Base-by-base conservation (phyloP, 495 filamentous ascomycete genomes). In the Baudoinia panamericana region DNA sequence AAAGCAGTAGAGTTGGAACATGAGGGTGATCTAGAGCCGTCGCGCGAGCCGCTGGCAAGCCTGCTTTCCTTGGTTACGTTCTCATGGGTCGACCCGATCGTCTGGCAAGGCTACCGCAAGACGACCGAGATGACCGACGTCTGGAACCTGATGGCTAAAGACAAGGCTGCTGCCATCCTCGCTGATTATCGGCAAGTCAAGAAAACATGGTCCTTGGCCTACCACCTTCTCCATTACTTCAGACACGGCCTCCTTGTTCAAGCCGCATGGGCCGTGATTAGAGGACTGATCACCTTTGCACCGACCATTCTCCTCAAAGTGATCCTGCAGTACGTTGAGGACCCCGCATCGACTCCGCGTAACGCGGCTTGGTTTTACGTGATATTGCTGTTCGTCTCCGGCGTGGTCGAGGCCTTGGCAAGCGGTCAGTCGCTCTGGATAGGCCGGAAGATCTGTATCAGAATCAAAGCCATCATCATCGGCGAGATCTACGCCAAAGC, bases 401-500 rank as follows among this genome's bases (percentile, higher is more conserved):
- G 84, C 37, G 68, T 78, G 30, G 59, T 83, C 25, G 76, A 86
- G 39, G 86, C 87, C 5, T 63, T 90, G 16, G 76, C 75, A 18
- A 82, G 83, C 58, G 80, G 76, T 12, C 86, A 93, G 58, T 82
- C 86, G n/a, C 71, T 99, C 0, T 96, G 77, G 73, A 78, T 93
- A 38, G 92, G 92, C 13, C 79, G 92, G 30, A 92, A 83, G 57
- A 83, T 96, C 39, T 93, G 87, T 59, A 84, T 99, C 48, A 78
- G 81, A 38, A 66, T 96, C 25, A 82, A 88, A 26, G 86, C 92
- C 18, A 85, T 99, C 51, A 84, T 99, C 29, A 82, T 99, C 52
- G 92, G 92, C 32, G 92, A 99, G 56, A 86, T 99, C 27, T 99
- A 96, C 56, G 82, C 88, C 26, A 99, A 99, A 61, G 84, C 92